Conservation (phyloP, 108 stramenopile species). For the Cyclotella atomus region DNA sequence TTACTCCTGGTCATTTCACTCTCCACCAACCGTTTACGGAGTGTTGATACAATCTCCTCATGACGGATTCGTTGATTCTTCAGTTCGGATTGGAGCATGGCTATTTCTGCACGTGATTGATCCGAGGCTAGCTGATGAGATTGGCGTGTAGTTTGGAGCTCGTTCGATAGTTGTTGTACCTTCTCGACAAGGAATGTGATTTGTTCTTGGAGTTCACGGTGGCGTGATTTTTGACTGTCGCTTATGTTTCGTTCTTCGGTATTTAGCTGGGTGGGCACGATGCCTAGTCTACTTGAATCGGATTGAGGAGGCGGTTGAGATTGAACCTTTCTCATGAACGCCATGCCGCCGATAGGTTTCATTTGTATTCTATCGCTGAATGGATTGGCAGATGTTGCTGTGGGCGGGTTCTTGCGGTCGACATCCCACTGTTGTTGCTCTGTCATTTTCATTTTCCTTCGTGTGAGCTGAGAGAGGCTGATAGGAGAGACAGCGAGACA, state of each 20-base stretch:
- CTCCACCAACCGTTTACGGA: constrained; percentile 29
- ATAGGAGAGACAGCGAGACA: too few relatives aligned
- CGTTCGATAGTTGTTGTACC: constrained; percentile 23
- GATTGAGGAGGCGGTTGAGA: background rate
- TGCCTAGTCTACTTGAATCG: background rate
- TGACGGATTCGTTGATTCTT: constrained; percentile 24
- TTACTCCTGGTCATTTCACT: constrained; percentile 32
- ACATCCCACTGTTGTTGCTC: background rate
- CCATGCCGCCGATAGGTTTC: constrained; percentile 1
- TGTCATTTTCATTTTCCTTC: too few relatives aligned
- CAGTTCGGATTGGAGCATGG: constrained; percentile 17
- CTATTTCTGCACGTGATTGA: constrained; percentile 36
- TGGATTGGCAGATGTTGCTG: background rate
- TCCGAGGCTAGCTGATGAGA: constrained; percentile 26
- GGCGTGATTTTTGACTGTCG: background rate
- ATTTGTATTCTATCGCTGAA: constrained; percentile 3
- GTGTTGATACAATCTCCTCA: constrained; percentile 19
- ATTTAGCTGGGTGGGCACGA: background rate
- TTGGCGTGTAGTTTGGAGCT: constrained; percentile 22
- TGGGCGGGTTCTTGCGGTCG: background rate
- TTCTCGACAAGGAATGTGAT: constrained; percentile 2
- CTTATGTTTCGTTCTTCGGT: background rate
- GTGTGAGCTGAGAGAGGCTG: too few relatives aligned
- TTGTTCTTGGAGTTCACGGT: constrained; percentile 2
- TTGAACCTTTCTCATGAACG: background rate